These are phyloP conservation scores for Trichophyton equinum DNA, from an alignment of 2,329 filamentous ascomycete species.

Conservation along the genomic window DNA sequence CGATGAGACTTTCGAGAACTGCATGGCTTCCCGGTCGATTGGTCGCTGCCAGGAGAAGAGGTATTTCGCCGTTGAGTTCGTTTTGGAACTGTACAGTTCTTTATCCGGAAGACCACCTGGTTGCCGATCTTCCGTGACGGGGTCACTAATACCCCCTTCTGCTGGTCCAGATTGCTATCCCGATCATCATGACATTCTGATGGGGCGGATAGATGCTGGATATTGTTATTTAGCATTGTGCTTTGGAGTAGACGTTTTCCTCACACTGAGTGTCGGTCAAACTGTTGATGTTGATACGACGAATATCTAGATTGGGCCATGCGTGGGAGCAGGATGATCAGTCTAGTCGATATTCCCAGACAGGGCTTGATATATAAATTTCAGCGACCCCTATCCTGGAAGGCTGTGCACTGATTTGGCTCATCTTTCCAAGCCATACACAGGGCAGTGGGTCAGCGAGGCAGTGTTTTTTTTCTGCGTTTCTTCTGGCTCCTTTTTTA, in stretches of 20 bases:
- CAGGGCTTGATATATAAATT: neutral
- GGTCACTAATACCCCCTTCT: neutral
- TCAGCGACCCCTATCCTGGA: neutral
- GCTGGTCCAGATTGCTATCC: neutral
- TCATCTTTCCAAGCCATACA: neutral
- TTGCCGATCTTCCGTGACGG: conserved; percentile 12
- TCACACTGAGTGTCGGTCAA: neutral
- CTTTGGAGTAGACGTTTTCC: neutral
- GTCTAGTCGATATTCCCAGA: neutral
- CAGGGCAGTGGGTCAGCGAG: neutral
- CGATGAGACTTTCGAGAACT: conserved; percentile 24
- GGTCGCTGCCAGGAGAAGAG: neutral
- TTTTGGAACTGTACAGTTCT: conserved; percentile 4
- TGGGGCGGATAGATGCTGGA: neutral
- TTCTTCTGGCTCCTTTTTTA: neutral
- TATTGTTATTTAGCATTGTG: neutral
- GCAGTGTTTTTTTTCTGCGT: neutral
- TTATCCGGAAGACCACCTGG: conserved; percentile 14
- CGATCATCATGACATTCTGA: neutral
- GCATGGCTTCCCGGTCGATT: conserved; percentile 14
- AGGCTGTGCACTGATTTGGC: neutral
- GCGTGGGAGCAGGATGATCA: neutral
- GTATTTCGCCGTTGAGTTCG: neutral
- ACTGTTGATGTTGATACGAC: neutral
- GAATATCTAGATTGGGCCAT: neutral